Conservation (phyloP, 2,329 filamentous ascomycete species). For the Phaeosphaeria sp. region DNA sequence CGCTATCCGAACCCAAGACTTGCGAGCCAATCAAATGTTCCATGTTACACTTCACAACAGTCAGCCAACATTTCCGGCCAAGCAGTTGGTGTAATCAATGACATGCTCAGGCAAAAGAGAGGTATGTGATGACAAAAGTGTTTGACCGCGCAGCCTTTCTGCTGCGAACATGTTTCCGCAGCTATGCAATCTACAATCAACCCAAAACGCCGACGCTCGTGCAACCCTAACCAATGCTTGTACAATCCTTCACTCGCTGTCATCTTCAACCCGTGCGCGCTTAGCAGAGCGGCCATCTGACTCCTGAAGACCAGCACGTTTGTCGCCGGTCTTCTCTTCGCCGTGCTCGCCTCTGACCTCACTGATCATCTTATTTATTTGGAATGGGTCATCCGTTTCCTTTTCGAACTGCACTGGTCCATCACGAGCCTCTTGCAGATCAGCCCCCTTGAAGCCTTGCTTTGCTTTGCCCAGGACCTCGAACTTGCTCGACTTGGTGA, state of each 20-base stretch:
- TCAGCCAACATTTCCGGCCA: neutral
- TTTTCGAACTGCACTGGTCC: constrained; percentile 98
- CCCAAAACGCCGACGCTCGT: constrained; percentile 2
- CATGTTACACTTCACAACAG: neutral
- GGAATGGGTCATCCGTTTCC: constrained; percentile 85
- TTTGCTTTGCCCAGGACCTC: constrained; percentile 84
- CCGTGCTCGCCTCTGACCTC: constrained; percentile 69
- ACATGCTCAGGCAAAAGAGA: neutral
- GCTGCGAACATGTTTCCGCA: neutral
- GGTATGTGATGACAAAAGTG: neutral
- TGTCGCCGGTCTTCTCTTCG: constrained; percentile 66
- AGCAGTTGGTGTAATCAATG: neutral
- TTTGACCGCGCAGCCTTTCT: neutral
- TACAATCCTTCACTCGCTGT: constrained; percentile 48
- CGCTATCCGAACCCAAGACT: constrained; percentile 21
- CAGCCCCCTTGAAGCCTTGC: constrained; percentile 87
- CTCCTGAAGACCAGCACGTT: constrained; percentile 78
- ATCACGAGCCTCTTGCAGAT: constrained; percentile 81
- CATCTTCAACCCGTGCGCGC: constrained; percentile 78
- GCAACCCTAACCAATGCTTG: constrained; percentile 5
- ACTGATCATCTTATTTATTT: constrained; percentile 90
- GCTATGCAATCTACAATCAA: neutral
- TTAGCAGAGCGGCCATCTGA: constrained; percentile 64
- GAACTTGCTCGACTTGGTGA: constrained; percentile 84
- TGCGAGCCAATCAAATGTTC: constrained; percentile 13